These are phyloP conservation scores for Pulveroboletus sp. DNA, from an alignment of 1,284 basidiomycete species.

Conservation along the genomic window DNA sequence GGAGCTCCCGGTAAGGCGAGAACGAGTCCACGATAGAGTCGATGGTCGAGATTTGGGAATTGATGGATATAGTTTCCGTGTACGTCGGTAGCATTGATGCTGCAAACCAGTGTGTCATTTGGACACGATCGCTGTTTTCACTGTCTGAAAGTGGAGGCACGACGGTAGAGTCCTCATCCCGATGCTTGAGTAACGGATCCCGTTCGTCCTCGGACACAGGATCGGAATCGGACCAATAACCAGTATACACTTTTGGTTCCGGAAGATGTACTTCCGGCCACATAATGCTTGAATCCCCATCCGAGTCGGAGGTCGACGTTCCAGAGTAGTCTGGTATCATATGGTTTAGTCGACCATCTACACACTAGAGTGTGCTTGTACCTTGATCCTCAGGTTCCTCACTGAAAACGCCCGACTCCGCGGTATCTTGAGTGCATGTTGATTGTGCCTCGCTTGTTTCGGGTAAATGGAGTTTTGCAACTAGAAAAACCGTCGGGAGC, in stretches of 20 bases:
- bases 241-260: slow-evolving; percentile 15
- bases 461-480: slow-evolving; percentile 21
- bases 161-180: background rate
- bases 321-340: slow-evolving; percentile 9
- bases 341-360: background rate
- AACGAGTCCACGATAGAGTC: slow-evolving; percentile 47
- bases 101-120: slow-evolving; percentile 15
- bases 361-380: background rate
- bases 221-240: slow-evolving; percentile 30
- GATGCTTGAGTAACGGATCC: slow-evolving; percentile 13
- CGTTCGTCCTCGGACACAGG: slow-evolving; percentile 19
- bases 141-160: slow-evolving; percentile 9
- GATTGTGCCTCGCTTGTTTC: background rate
- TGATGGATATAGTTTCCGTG: slow-evolving; percentile 36
- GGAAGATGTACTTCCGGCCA: slow-evolving; percentile 13
- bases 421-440: background rate
- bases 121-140: slow-evolving; percentile 3
- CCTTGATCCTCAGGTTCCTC: slow-evolving; percentile 10
- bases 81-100: slow-evolving; percentile 37
- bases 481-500: slow-evolving; percentile 3
- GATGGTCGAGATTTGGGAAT: slow-evolving; percentile 29
- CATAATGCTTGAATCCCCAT: slow-evolving; percentile 5
- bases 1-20: slow-evolving; percentile 50
- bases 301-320: slow-evolving; percentile 10
- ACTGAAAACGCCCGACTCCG: background rate